Evolutionary conservation across 208 protist genomes (phyloP), one percentile per base, ranked within the genome.

Genomic region (Porcisia hertigi): DNA sequence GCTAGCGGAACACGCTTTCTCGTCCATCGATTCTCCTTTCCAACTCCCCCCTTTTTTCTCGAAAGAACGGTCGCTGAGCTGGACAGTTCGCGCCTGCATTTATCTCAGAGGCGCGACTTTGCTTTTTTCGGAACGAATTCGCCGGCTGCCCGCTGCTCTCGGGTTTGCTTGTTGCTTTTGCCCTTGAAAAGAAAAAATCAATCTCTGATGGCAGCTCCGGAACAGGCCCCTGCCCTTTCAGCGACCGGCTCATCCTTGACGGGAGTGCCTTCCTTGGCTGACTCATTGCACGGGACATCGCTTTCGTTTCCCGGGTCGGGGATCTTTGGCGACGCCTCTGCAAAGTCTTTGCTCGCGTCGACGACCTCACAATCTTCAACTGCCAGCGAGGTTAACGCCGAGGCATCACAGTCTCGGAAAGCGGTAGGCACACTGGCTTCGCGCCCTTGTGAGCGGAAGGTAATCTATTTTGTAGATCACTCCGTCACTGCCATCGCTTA

Each of bases 401-500:
- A 45, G 45, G n/a, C 53, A 34, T 70, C 65, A 47, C 9, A 6
- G 23, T 7, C 4, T n/a, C 45, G 30, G 65, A 7, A 2, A 39
- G 36, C 45, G 11, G 11, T 25, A 58, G 53, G 3, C 16, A 30
- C 67, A 66, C 0, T 1, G 20, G 3, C n/a, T 14, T 30, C 62
- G 18, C 41, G 18, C 39, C 58, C 7, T 64, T 8, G 43, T 7
- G 36, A 52, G 14, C 87, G 87, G 7, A 81, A 84, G 52, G 89
- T 96, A n/a, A 69, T 92, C 25, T 96, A 94, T 75, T 92, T 96
- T 84, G 82, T 92, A 34, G 92, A 96, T 69, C 66, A 92, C 77
- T 80, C 80, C 18, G 88, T 89, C 9, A 91, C 92, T 5, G 72
- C 86, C 49, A 93, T 96, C 63, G 85, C 86, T 16, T 92, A 92